Conservation (phyloP, 495 filamentous ascomycete species). For the Rhizodiscina lignyota region DNA sequence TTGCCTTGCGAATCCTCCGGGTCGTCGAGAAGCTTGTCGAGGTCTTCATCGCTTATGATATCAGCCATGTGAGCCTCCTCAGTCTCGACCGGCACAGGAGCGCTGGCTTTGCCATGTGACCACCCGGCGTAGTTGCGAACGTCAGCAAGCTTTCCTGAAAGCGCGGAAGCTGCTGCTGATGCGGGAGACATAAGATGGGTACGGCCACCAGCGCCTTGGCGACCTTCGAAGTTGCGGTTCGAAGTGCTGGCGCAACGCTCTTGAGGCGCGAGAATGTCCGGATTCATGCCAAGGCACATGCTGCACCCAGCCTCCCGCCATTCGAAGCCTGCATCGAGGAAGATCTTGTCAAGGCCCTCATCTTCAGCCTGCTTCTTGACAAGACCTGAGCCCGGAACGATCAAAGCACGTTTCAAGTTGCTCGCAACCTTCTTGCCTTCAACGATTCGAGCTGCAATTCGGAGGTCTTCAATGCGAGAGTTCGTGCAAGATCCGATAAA, state of each 20-base stretch:
- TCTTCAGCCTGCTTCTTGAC: constrained; percentile 86
- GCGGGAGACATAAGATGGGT: constrained; percentile 95
- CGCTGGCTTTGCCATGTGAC: constrained; percentile 22
- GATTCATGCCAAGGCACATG: constrained; percentile 99
- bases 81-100: constrained; percentile 33
- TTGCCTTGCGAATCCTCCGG: constrained; percentile 55
- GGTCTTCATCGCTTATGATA: constrained; percentile 53
- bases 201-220: constrained; percentile 82
- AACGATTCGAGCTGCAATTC: constrained; percentile 70
- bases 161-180: constrained; percentile 85
- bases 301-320: constrained; percentile 97
- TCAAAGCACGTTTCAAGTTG: constrained; percentile 86
- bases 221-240: constrained; percentile 95
- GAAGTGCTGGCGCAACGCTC: constrained; percentile 91
- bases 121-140: constrained; percentile 32
- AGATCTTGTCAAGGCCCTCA: constrained; percentile 87
- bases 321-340: constrained; percentile 83
- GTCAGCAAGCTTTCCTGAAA: constrained; percentile 81
- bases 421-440: constrained; percentile 69
- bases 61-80: constrained; percentile 51
- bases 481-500: constrained; percentile 99
- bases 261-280: constrained; percentile 84
- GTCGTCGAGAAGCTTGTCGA: constrained; percentile 62
- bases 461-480: constrained; percentile 88
- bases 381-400: constrained; percentile 88